A percentile compares a stretch with the other conserved stretches of the same genome.
Evolutionary conservation across 2,329 filamentous ascomycete genomes (phyloP).

Genomic region (Cytospora piceicola): DNA sequence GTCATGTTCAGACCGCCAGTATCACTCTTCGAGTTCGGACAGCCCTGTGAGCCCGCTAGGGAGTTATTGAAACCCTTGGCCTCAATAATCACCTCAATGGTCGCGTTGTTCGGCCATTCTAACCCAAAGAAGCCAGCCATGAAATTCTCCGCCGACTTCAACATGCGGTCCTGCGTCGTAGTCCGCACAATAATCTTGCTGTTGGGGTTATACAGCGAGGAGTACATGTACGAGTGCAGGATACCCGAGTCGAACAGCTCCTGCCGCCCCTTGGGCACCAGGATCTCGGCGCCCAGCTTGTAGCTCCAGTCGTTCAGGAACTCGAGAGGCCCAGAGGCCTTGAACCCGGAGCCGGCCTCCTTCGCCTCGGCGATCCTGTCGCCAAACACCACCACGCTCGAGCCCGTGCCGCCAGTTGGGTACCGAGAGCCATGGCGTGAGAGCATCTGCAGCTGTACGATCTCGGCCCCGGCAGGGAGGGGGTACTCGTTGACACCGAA

Average conservation of each 20-base stretch:
- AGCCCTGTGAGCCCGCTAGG: constrained; percentile 68
- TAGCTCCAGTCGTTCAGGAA: constrained; percentile 74
- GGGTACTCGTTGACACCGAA: constrained; percentile 76
- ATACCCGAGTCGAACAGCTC: constrained; percentile 71
- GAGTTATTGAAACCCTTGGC: constrained; percentile 68
- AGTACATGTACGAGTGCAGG: constrained; percentile 74
- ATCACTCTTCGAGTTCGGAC: constrained; percentile 62
- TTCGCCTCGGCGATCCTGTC: constrained; percentile 59
- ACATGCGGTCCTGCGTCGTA: constrained; percentile 78
- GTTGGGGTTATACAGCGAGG: constrained; percentile 69
- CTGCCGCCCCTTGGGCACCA: constrained; percentile 71
- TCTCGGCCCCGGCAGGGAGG: constrained; percentile 67
- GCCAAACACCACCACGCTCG: constrained; percentile 58
- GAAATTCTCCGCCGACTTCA: constrained; percentile 77
- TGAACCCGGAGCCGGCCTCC: constrained; percentile 45
- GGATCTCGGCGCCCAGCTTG: constrained; percentile 69
- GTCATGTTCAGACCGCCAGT: constrained; percentile 57
- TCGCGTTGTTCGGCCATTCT: constrained; percentile 72
- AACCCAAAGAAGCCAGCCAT: constrained; percentile 79
- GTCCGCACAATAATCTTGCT: constrained; percentile 75
- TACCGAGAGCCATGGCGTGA: constrained; percentile 76
- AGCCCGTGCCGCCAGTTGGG: constrained; percentile 61
- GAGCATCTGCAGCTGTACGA: constrained; percentile 73
- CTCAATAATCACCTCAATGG: constrained; percentile 74
- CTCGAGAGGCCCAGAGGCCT: constrained; percentile 60